Evolutionary conservation across 73 alveolate species (phyloP), one percentile per base, ranked within the genome.

Genomic region (Effrenium voratum): DNA sequence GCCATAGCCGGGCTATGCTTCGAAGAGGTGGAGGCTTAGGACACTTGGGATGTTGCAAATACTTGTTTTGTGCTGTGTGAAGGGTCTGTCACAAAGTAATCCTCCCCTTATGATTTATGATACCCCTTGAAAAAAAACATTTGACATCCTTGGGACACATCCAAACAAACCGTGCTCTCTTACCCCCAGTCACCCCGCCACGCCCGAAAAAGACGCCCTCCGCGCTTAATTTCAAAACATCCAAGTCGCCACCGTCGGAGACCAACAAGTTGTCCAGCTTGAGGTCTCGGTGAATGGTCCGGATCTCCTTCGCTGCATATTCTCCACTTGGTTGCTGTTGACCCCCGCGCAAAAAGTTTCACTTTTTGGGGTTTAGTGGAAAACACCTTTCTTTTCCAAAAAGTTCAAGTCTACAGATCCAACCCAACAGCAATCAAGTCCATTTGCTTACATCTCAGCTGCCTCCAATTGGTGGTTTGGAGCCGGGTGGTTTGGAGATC

Each of bases 251-350:
- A 13, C 41, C 87, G 10, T 77, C 87, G 43, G 87, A 77, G 63
- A 77, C n/a, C 63, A 77, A 47, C 87, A 77, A 47, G 40, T 77
- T 77, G 60, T 77, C 87, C 87, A 77, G 40, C 87, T 77, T 77
- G 63, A 77, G 59, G 38, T 77, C 87, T 26, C 87, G 87, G 36
- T 77, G 87, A 41, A 77, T 77, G 87, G 87, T 77, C 15, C 87
- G 87, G 40, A 77, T 77, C 57, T 40, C 87, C 87, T 77, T 32
- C 3, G 22, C 8, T 13, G 30, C 30, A 10, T 55, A 22, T 22
- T 22, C 10, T 55, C 68, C 22, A 22, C 22, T 22, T 55, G 68
- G 68, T 13, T 55, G 68, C 10, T 22, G 30, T 55, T 55, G 68
- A 22, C 30, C 22, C 22, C 68, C 68, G 63, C 26, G 63, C 63